Percentiles rank a stretch among this genome's conserved stretches.
phyloP scores from a whole-genome alignment of 257 asterid species.

The Solanum ossicruentum region DNA sequence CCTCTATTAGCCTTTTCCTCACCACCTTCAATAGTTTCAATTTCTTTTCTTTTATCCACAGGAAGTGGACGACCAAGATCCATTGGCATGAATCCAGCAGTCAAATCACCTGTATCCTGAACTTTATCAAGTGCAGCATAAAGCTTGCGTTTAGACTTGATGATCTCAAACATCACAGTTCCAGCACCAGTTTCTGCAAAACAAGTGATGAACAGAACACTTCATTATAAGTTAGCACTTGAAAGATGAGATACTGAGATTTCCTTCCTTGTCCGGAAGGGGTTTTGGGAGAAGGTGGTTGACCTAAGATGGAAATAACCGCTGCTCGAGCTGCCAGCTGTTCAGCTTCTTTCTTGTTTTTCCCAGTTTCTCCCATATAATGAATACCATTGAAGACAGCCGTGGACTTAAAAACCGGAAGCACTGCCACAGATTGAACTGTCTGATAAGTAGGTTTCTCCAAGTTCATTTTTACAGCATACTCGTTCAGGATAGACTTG shows the following conservation, averaged over 20 bases:
- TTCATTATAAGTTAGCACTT: background rate
- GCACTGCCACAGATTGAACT: background rate
- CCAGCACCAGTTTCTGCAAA: slow-evolving; percentile 28
- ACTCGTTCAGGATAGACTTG: slow-evolving; percentile 44
- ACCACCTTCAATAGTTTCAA: background rate
- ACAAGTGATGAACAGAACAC: background rate
- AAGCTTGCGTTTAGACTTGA: slow-evolving; percentile 32
- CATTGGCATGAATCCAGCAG: background rate
- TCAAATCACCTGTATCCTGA: slow-evolving; percentile 2
- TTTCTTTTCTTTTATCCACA: slow-evolving; percentile 18
- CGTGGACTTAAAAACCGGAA: slow-evolving; percentile 31
- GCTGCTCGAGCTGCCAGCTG: slow-evolving; percentile 58
- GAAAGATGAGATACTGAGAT: background rate
- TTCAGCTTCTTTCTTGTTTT: slow-evolving; percentile 56
- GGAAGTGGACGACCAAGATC: background rate
- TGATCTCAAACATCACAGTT: slow-evolving; percentile 21
- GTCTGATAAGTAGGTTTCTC: slow-evolving; percentile 28
- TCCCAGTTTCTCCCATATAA: slow-evolving; percentile 30
- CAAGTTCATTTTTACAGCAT: slow-evolving; percentile 26
- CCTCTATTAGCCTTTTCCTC: background rate
- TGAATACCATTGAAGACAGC: slow-evolving; percentile 24
- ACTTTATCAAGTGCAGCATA: slow-evolving; percentile 17
- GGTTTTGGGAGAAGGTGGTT: background rate
- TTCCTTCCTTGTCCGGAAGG: background rate
- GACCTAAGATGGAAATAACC: slow-evolving; percentile 43